phyloP scores from a whole-genome alignment of 805 yeast species.

The Saccharomycopsis guyanensis region DNA sequence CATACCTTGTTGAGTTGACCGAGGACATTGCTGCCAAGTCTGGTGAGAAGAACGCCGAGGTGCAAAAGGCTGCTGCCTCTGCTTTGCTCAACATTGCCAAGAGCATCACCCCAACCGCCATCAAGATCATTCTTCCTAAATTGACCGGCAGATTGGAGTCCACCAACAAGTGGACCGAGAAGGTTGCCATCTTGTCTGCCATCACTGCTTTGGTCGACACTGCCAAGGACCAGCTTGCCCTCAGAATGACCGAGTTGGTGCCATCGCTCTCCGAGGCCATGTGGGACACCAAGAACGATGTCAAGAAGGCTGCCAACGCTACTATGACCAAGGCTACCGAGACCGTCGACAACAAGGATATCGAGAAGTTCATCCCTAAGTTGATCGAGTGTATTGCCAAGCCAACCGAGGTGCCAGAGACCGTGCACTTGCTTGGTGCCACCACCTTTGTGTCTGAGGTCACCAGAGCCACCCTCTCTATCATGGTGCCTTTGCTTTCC shows the following conservation, averaged over 20 bases:
- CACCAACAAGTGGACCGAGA: conserved; percentile 97
- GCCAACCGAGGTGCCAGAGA: conserved; percentile 97
- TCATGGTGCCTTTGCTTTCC: conserved; percentile 97
- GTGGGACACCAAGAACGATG: conserved; percentile 99
- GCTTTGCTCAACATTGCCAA: conserved; percentile 73
- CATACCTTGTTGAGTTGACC: conserved; percentile 77
- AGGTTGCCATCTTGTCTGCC: conserved; percentile 82
- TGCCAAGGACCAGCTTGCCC: conserved; percentile 92
- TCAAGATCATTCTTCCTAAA: conserved; percentile 83
- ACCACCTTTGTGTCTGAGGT: conserved; percentile 99
- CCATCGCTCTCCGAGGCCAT: conserved; percentile 98
- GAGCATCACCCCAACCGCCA: conserved; percentile 86
- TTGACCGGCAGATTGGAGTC: conserved; percentile 57
- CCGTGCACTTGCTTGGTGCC: conserved; percentile 98
- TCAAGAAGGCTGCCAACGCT: conserved; percentile 91
- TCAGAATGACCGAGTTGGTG: conserved; percentile 99
- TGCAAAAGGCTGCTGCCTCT: conserved; percentile 63
- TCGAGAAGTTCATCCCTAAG: conserved; percentile 97
- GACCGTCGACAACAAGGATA: conserved; percentile 99
- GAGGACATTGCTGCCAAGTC: conserved; percentile 64
- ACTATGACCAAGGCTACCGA: conserved; percentile 95
- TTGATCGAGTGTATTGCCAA: conserved; percentile 94
- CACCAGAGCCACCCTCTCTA: conserved; percentile 97
- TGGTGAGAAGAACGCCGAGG: conserved; percentile 84
- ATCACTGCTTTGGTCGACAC: conserved; percentile 83